phyloP scores from a whole-genome alignment of 202 grass and related monocot species.

The Zizania palustris region DNA sequence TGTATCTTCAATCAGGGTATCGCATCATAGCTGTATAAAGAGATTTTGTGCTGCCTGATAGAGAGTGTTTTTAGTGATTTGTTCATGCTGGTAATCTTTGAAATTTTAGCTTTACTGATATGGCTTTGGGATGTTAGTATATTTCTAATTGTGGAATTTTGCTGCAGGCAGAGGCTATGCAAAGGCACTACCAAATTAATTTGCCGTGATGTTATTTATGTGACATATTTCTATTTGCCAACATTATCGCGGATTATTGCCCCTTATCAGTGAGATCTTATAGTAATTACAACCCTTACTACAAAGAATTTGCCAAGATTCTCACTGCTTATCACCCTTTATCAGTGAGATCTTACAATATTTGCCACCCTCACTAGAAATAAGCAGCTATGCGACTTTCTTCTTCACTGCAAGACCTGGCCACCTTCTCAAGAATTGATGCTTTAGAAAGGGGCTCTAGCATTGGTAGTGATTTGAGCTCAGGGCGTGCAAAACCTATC shows the following conservation, averaged over 20 bases:
- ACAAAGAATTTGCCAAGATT: not conserved
- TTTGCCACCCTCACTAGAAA: not conserved
- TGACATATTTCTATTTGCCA: conserved; percentile 21
- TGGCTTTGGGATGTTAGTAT: not conserved
- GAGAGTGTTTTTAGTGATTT: not conserved
- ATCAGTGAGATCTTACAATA: conserved; percentile 26
- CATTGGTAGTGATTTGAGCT: conserved; percentile 57
- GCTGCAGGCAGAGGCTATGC: conserved; percentile 31
- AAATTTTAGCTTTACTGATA: conserved; percentile 1
- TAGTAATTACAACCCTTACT: too few relatives aligned
- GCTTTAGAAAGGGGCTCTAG: conserved; percentile 60
- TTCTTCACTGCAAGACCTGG: conserved; percentile 83
- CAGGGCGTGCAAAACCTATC: conserved; percentile 61
- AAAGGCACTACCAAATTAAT: conserved; percentile 11
- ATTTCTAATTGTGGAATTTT: conserved; percentile 23
- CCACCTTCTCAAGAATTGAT: conserved; percentile 70
- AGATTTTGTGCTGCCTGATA: not conserved
- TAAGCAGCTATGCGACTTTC: conserved; percentile 76
- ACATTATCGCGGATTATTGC: not conserved
- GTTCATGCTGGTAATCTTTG: not conserved
- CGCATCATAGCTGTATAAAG: not conserved
- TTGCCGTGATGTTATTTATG: conserved; percentile 13
- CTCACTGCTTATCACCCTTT: not conserved
- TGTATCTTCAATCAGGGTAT: not conserved
- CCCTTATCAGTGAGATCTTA: conserved; percentile 25